A percentile compares a stretch with the other conserved stretches of the same genome.
Evolutionary conservation across 139 green algal genomes (phyloP).

Genomic region (Marvania coccoides): DNA sequence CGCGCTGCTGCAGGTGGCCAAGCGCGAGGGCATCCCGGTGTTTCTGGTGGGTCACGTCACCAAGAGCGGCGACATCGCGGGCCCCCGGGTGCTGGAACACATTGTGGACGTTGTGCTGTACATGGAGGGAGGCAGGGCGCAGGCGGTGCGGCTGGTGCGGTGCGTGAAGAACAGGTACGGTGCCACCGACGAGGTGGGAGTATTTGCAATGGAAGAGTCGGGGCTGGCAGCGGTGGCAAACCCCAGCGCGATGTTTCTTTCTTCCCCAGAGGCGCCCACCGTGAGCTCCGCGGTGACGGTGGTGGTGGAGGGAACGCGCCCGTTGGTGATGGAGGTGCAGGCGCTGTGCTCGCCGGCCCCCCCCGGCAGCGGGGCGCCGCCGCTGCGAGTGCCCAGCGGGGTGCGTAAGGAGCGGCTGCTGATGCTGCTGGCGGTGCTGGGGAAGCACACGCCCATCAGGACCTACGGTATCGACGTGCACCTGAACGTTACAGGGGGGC

Average conservation of each 20-base stretch:
- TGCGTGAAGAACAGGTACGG: conserved; percentile 82
- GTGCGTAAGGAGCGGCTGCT: conserved; percentile 51
- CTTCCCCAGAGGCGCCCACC: conserved; percentile 13
- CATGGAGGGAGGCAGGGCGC: conserved; percentile 69
- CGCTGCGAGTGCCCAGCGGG: conserved; percentile 40
- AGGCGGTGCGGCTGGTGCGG: conserved; percentile 47
- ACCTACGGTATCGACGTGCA: conserved; percentile 47
- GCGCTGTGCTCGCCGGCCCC: conserved; percentile 51
- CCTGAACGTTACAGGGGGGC: conserved; percentile 66
- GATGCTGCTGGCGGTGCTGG: conserved; percentile 63
- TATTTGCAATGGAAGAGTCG: conserved; percentile 71
- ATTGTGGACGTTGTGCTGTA: conserved; percentile 93
- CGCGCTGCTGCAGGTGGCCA: conserved; percentile 69
- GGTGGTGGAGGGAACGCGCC: conserved; percentile 64
- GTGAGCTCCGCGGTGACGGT: conserved; percentile 58
- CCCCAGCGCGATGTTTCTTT: conserved; percentile 60
- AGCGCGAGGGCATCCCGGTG: conserved; percentile 56
- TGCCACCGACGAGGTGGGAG: conserved; percentile 75
- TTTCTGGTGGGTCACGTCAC: conserved; percentile 78
- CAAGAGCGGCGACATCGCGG: conserved; percentile 68
- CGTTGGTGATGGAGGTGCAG: conserved; percentile 83
- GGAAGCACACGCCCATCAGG: conserved; percentile 54
- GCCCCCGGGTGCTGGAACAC: conserved; percentile 88
- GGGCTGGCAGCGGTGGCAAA: conserved; percentile 61
- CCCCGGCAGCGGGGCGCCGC: not conserved